These are phyloP conservation scores for Carex littledalei DNA, from an alignment of 176 grass and related monocot genomes.

Conservation along the genomic window DNA sequence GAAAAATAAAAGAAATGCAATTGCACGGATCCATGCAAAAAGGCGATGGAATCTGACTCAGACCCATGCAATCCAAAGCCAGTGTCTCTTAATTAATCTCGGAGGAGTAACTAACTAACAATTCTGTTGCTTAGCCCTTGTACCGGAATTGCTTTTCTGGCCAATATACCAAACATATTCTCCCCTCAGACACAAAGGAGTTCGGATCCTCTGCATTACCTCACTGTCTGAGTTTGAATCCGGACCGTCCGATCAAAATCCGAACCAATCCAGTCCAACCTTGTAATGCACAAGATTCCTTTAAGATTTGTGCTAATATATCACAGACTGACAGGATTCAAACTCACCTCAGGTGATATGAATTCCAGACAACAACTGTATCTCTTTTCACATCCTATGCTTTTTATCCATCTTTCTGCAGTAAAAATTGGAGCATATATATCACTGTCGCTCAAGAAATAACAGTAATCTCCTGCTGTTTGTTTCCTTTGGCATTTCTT, in stretches of 20 bases:
- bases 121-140: slow-evolving; percentile 9
- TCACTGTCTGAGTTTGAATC: no score
- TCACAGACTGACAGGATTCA: no score
- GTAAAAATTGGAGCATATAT: neutral
- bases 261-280: no score
- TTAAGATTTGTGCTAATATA: no score
- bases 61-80: slow-evolving; percentile 11
- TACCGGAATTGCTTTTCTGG: slow-evolving; percentile 20
- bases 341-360: no score
- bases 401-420: neutral
- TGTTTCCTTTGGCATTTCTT: neutral
- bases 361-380: neutral
- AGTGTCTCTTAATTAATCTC: slow-evolving; percentile 23
- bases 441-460: neutral
- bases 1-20: neutral
- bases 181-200: neutral
- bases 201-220: no score
- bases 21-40: slow-evolving; percentile 19
- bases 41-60: slow-evolving; percentile 25
- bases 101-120: slow-evolving; percentile 13
- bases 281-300: no score
- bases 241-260: no score
- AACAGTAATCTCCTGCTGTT: neutral
- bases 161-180: slow-evolving; percentile 22
- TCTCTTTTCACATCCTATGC: neutral